Percentiles rank a stretch among this genome's conserved stretches.
These are phyloP conservation scores for Acanthamoeba healyi DNA, from an alignment of 208 protist species.

Conservation along the genomic window DNA sequence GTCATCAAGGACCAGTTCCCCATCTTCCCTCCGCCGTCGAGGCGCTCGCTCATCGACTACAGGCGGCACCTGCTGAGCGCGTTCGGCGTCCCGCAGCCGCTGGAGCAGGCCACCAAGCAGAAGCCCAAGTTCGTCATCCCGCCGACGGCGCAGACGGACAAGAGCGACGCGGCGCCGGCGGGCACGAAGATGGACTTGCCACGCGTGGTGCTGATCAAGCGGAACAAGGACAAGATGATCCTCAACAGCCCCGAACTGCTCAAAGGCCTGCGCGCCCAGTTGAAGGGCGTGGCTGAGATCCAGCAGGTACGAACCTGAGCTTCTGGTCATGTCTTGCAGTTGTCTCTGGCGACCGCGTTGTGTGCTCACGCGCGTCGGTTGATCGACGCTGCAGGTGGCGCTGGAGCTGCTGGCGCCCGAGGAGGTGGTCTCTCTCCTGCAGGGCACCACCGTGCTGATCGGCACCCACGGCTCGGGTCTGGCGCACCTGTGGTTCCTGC, in stretches of 20 bases:
- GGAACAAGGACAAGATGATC: background rate
- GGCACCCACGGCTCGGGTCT: background rate
- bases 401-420: background rate
- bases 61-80: background rate
- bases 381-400: background rate
- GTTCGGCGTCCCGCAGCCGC: background rate
- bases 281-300: background rate
- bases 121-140: background rate
- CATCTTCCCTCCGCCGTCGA: constrained; percentile 15
- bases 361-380: background rate
- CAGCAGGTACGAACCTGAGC: background rate
- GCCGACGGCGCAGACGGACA: background rate
- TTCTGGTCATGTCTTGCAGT: too few relatives aligned
- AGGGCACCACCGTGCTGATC: background rate
- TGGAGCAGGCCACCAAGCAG: background rate
- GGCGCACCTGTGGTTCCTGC: constrained; percentile 37
- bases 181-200: background rate
- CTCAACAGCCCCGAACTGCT: background rate
- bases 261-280: background rate
- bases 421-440: background rate
- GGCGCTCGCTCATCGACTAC: background rate
- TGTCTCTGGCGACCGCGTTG: too few relatives aligned
- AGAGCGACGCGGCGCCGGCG: background rate
- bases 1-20: constrained; percentile 37
- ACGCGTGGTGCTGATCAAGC: background rate